phyloP scores from a whole-genome alignment of 495 filamentous ascomycete genomes.

The Pyronema domesticum region DNA sequence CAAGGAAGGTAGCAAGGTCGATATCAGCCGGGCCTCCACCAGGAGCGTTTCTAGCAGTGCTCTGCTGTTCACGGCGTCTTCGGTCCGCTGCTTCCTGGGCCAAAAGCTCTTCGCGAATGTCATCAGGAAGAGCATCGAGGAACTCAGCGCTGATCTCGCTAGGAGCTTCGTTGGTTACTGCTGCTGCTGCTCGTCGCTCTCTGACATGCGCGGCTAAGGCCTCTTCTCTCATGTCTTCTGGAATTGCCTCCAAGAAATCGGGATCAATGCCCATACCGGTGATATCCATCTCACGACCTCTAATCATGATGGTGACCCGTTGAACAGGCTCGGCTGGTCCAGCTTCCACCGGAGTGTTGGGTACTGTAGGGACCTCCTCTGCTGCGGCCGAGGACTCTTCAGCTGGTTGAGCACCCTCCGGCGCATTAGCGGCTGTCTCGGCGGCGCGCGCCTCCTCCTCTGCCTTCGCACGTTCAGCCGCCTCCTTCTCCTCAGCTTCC shows the following conservation, averaged over 20 bases:
- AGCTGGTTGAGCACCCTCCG: conserved; percentile 32
- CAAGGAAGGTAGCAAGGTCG: conserved; percentile 81
- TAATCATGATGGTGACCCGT: conserved; percentile 60
- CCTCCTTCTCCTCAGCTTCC: conserved; percentile 40
- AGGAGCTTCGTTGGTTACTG: conserved; percentile 54
- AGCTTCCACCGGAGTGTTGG: conserved; percentile 34
- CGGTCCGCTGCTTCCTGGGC: conserved; percentile 78
- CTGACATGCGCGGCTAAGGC: conserved; percentile 77
- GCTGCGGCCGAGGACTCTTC: conserved; percentile 24
- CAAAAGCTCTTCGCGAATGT: conserved; percentile 76
- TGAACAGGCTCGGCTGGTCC: conserved; percentile 34
- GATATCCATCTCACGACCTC: conserved; percentile 73
- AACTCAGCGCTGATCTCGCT: conserved; percentile 87
- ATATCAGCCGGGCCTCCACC: conserved; percentile 62
- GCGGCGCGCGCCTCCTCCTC: conserved; percentile 16
- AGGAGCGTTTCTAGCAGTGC: conserved; percentile 45
- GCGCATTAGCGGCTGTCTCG: conserved; percentile 26
- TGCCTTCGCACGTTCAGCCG: conserved; percentile 30
- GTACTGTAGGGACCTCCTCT: conserved; percentile 70
- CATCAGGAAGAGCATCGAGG: conserved; percentile 73
- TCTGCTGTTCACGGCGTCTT: conserved; percentile 72
- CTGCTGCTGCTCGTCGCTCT: conserved; percentile 53
- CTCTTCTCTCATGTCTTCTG: conserved; percentile 88
- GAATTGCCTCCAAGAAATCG: conserved; percentile 81
- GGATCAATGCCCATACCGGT: conserved; percentile 86